phyloP scores from a whole-genome alignment of 2,329 filamentous ascomycete species.

The Stagonosporopsis vannaccii region DNA sequence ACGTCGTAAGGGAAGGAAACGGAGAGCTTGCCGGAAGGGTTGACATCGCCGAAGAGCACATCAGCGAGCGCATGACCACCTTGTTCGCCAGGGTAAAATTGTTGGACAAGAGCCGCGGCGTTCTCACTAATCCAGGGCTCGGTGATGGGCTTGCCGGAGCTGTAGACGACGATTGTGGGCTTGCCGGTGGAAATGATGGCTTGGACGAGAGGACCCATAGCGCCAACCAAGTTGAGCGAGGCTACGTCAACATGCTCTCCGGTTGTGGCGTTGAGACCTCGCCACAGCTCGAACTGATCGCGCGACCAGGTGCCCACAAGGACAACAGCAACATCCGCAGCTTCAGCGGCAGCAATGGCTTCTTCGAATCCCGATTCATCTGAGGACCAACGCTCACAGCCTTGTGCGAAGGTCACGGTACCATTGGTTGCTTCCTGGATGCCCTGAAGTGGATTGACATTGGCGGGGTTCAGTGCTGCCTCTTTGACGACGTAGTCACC shows the following conservation, averaged over 20 bases:
- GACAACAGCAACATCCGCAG: conserved; percentile 75
- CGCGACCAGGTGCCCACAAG: conserved; percentile 79
- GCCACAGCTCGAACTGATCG: conserved; percentile 75
- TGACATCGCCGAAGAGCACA: conserved; percentile 66
- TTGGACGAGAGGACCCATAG: conserved; percentile 70
- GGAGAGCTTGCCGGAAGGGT: conserved; percentile 70
- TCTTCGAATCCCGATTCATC: conserved; percentile 72
- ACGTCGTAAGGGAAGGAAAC: conserved; percentile 73
- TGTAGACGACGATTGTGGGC: conserved; percentile 72
- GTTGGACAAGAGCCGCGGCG: conserved; percentile 72
- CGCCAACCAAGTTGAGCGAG: conserved; percentile 71
- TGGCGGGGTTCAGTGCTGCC: conserved; percentile 63
- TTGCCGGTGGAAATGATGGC: conserved; percentile 72
- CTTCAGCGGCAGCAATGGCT: conserved; percentile 69
- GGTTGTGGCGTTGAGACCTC: conserved; percentile 74
- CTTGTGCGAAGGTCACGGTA: conserved; percentile 70
- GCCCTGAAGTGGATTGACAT: conserved; percentile 74
- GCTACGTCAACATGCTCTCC: conserved; percentile 75
- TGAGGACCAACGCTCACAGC: conserved; percentile 75
- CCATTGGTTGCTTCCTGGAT: conserved; percentile 66
- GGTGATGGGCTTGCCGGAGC: conserved; percentile 74
- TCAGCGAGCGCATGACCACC: conserved; percentile 72
- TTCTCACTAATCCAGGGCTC: conserved; percentile 74
- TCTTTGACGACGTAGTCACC: conserved; percentile 76
- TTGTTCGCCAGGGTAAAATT: conserved; percentile 77